Conservation (phyloP, 73 alveolate species). For the Paramecium sexaurelia region DNA sequence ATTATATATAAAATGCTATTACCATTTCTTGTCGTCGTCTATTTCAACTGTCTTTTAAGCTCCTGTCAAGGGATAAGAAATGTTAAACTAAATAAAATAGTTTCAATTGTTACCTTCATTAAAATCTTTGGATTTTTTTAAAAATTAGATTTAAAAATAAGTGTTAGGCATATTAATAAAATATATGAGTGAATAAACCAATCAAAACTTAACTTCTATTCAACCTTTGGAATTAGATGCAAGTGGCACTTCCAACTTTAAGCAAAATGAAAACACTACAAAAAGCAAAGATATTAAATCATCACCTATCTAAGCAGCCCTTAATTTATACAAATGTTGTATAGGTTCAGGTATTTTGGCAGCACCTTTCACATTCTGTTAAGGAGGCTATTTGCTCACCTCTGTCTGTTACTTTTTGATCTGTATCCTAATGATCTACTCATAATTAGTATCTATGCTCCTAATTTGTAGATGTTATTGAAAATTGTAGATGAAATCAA, state of each 20-base stretch:
- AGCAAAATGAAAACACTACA: not conserved
- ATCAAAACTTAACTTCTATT: not conserved
- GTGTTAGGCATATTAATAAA: conserved; percentile 4
- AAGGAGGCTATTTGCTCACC: conserved; percentile 52
- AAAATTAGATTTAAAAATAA: conserved; percentile 46
- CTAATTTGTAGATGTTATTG: not conserved
- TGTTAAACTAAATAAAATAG: conserved; percentile 80
- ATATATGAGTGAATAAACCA: conserved; percentile 32
- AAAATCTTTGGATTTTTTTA: conserved; percentile 48
- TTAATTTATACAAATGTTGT: conserved; percentile 45
- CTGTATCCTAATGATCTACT: conserved; percentile 26
- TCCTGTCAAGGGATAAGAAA: conserved; percentile 92
- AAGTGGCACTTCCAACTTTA: not conserved
- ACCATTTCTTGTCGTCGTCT: conserved; percentile 92
- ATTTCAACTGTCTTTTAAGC: conserved; percentile 90
- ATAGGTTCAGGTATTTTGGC: conserved; percentile 58
- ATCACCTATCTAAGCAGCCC: not conserved
- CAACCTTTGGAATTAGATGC: not conserved
- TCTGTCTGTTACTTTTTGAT: conserved; percentile 6
- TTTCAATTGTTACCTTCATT: conserved; percentile 53
- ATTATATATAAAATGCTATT: conserved; percentile 4
- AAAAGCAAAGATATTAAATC: not conserved
- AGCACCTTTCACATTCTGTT: conserved; percentile 37
- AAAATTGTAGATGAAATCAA: conserved; percentile 42
- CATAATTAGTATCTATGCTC: not conserved